phyloP scores from a whole-genome alignment of 129 eudicot genomes.

The sunflower (Helianthus annuus) region DNA sequence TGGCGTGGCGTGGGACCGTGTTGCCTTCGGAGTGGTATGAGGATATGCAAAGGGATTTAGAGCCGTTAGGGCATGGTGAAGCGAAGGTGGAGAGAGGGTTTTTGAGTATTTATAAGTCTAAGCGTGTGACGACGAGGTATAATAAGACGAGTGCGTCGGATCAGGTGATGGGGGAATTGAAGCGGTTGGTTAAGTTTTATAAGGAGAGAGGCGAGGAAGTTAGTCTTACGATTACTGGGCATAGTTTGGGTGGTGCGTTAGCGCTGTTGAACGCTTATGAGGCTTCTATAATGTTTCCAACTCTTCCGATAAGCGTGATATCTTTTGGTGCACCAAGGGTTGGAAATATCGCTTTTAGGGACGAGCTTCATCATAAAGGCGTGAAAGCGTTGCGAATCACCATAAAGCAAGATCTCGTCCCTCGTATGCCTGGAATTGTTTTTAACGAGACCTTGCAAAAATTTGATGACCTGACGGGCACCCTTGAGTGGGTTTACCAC shows the following conservation, averaged over 20 bases:
- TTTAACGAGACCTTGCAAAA: slow-evolving; percentile 69
- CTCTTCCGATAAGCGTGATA: slow-evolving; percentile 56
- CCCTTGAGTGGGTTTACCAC: slow-evolving; percentile 79
- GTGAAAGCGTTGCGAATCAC: slow-evolving; percentile 68
- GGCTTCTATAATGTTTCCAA: slow-evolving; percentile 46
- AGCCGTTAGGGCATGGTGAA: slow-evolving; percentile 59
- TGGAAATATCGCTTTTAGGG: slow-evolving; percentile 71
- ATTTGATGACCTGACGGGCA: slow-evolving; percentile 65
- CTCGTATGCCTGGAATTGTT: slow-evolving; percentile 75
- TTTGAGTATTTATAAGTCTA: slow-evolving; percentile 61
- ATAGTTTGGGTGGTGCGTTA: slow-evolving; percentile 85
- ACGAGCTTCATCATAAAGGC: slow-evolving; percentile 56
- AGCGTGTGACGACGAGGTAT: slow-evolving; percentile 43
- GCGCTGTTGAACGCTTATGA: slow-evolving; percentile 71
- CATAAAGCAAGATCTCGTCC: slow-evolving; percentile 71
- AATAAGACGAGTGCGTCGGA: slow-evolving; percentile 65
- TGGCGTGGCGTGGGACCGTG: slow-evolving; percentile 88
- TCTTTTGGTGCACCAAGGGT: slow-evolving; percentile 89
- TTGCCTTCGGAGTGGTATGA: slow-evolving; percentile 78
- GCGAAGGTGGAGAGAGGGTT: slow-evolving; percentile 79
- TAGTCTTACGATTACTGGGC: slow-evolving; percentile 87
- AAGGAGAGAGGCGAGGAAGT: slow-evolving; percentile 50
- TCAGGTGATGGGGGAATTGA: slow-evolving; percentile 58
- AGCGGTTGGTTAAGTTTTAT: slow-evolving; percentile 40
- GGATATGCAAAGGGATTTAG: slow-evolving; percentile 60